phyloP scores from a whole-genome alignment of 176 grass and related monocot species.

The Dendrocalamus sinicus region DNA sequence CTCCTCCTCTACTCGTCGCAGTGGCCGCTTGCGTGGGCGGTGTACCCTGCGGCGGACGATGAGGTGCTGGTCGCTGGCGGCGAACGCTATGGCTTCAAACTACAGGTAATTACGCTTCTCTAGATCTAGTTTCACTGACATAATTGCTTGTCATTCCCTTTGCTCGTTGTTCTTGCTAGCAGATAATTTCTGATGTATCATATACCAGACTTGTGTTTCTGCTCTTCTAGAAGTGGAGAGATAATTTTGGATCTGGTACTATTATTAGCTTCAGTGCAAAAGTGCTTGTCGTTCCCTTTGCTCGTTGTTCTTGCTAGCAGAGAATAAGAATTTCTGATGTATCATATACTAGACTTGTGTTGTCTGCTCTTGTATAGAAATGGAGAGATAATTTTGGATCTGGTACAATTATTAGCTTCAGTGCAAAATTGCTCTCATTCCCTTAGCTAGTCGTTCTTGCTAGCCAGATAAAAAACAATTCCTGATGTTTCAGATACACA shows the following conservation, averaged over 20 bases:
- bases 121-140: slow-evolving; percentile 36
- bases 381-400: neutral
- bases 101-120: slow-evolving; percentile 39
- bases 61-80: slow-evolving; percentile 14
- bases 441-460: neutral
- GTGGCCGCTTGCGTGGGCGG: slow-evolving; percentile 6
- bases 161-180: no score
- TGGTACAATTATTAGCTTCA: neutral
- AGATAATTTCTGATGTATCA: no score
- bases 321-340: neutral
- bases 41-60: neutral
- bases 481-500: slow-evolving; percentile 14
- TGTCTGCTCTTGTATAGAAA: neutral
- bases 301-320: neutral
- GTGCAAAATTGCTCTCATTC: slow-evolving; percentile 9
- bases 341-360: neutral
- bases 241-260: neutral
- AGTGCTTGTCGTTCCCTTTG: neutral
- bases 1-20: slow-evolving; percentile 51
- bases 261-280: neutral
- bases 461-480: slow-evolving; percentile 19
- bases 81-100: slow-evolving; percentile 34
- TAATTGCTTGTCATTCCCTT: no score
- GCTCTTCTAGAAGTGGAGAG: neutral
- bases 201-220: no score